phyloP scores from a whole-genome alignment of 2,329 filamentous ascomycete genomes.

The Tolypocladium guangdongense region DNA sequence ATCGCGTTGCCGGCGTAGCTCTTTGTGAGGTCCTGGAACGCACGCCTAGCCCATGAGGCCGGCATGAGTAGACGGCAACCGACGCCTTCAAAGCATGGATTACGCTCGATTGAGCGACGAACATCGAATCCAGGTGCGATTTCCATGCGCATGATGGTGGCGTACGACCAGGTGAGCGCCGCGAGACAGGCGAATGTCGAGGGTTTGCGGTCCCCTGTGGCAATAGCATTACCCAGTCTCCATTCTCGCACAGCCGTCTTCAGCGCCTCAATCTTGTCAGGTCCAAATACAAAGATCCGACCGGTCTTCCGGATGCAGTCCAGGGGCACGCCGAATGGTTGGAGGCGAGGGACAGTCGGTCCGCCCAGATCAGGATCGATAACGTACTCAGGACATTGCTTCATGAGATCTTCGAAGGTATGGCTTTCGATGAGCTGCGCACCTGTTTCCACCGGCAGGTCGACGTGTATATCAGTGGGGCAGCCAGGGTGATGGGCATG shows the following conservation, averaged over 20 bases:
- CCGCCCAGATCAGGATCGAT: constrained; percentile 20
- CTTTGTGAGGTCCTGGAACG: constrained; percentile 16
- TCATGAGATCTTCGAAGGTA: constrained; percentile 14
- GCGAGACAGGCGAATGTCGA: constrained; percentile 30
- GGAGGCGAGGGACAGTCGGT: constrained; percentile 14
- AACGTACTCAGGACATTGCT: constrained; percentile 27
- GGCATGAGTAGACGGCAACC: constrained; percentile 25
- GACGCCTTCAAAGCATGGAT: neutral
- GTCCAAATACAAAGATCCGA: constrained; percentile 29
- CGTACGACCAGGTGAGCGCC: constrained; percentile 28
- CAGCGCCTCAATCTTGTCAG: constrained; percentile 20
- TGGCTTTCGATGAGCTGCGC: constrained; percentile 7
- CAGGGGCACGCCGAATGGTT: constrained; percentile 17
- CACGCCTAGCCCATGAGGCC: constrained; percentile 29
- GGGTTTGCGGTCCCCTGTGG: neutral
- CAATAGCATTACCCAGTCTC: neutral
- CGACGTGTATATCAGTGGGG: constrained; percentile 3
- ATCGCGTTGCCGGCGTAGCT: constrained; percentile 31
- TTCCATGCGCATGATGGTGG: constrained; percentile 20
- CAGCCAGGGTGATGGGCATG: neutral
- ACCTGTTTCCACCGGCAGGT: constrained; percentile 11
- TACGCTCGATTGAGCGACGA: neutral
- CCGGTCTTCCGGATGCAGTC: constrained; percentile 23
- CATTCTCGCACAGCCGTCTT: constrained; percentile 11
- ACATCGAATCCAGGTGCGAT: neutral